Conservation (phyloP, 169 alveolate genomes). For the Eimeria acervulina region DNA sequence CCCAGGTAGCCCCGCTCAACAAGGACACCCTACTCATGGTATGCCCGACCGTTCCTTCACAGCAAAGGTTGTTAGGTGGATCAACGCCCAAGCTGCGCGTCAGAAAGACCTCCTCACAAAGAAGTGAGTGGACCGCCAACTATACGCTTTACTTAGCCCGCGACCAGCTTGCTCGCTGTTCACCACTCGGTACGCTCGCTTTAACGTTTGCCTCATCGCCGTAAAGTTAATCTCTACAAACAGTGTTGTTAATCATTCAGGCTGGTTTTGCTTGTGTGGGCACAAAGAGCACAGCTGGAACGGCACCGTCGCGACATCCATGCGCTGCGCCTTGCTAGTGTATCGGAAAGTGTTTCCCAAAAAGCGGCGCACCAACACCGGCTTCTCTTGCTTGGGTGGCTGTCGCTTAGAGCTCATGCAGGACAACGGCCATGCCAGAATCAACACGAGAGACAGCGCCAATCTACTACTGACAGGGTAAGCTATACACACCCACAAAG, state of each 20-base stretch:
- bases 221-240: no score
- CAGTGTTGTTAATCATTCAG: background rate
- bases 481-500: background rate
- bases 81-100: background rate
- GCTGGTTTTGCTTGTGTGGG: slow-evolving; percentile 35
- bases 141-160: background rate
- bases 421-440: background rate
- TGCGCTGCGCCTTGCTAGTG: slow-evolving; percentile 22
- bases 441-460: background rate
- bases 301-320: slow-evolving; percentile 32
- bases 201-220: background rate
- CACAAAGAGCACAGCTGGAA: slow-evolving; percentile 32
- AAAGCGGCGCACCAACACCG: background rate
- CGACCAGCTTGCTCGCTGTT: background rate
- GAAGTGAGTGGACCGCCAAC: slow-evolving; percentile 25
- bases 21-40: background rate
- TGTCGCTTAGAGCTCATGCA: slow-evolving; percentile 9
- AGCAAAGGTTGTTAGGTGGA: slow-evolving; percentile 38
- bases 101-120: slow-evolving; percentile 1
- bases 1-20: background rate
- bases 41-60: background rate
- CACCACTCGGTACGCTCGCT: background rate
- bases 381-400: slow-evolving; percentile 37
- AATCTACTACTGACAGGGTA: slow-evolving; percentile 7
- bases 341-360: background rate